Evolutionary conservation across 1,284 basidiomycete species (phyloP), one percentile per base, ranked within the genome.

Genomic region (Taiwanofungus camphoratus): DNA sequence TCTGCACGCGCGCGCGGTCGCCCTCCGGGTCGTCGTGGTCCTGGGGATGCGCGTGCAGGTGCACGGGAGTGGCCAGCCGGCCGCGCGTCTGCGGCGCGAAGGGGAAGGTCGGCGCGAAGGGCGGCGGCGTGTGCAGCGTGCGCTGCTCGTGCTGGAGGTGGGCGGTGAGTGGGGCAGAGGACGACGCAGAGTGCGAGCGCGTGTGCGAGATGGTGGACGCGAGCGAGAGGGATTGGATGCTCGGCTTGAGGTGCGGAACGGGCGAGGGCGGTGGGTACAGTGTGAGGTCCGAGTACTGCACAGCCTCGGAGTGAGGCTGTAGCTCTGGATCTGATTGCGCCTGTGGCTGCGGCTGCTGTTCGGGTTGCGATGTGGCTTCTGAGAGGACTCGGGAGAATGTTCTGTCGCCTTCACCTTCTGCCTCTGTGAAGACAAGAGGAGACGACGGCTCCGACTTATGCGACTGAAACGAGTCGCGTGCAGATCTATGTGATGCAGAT

Each of bases 401-500:
- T 15, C 36, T 24, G 36, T 23, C 9, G 34, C 4, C 36, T 11
- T 21, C 21, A 18, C 22, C 36, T 20, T 34, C 43, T 13, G 9
- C 30, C 11, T 9, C 39, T 9, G 38, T 44, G 20, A 41, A 42
- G 13, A 36, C 39, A 24, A 42, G 22, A 6, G 39, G 46, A 12
- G 45, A 41, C 5, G 37, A 27, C 8, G 43, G 50, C 40, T 53
- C 52, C 8, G 52, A 49, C 2, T 31, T 42, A 2, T 31, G 23
- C 12, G 58, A 55, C 23, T 51, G 44, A 21, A 54, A 52, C 21
- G 60, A 58, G 19, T 55, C 46, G 20, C 52, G 49, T 15, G 49
- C 37, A 21, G 38, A 45, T 2, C 41, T 24, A 16, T 39, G 42
- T 34, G 23, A 47, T 34, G 15, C 51, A 42, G 16, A 48, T 42